Evolutionary conservation across 805 yeast genomes (phyloP).

Genomic region (Wickerhamomyces bovis): DNA sequence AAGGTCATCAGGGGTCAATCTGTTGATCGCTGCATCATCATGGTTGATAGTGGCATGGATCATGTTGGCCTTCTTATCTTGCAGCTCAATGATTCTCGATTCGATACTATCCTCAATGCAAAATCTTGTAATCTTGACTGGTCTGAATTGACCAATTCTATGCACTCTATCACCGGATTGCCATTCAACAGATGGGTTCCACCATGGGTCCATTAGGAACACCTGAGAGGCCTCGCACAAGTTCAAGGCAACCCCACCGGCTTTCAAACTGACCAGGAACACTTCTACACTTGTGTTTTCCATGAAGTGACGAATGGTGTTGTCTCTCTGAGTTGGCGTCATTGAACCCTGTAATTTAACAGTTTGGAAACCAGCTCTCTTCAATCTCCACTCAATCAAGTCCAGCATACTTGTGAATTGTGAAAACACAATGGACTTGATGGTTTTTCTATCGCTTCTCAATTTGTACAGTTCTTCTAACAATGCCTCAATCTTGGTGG

Average conservation of each 20-base stretch:
- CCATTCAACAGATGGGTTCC: conserved; percentile 99
- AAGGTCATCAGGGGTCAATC: conserved; percentile 88
- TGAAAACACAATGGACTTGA: conserved; percentile 93
- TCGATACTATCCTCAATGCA: conserved; percentile 97
- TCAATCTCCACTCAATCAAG: conserved; percentile 90
- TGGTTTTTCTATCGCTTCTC: conserved; percentile 80
- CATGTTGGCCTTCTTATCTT: conserved; percentile 97
- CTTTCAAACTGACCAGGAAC: conserved; percentile 88
- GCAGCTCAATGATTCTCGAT: conserved; percentile 90
- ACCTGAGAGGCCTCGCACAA: conserved; percentile 97
- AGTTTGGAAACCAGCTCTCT: conserved; percentile 91
- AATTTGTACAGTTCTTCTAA: conserved; percentile 87
- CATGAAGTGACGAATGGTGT: conserved; percentile 87
- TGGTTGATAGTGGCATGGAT: conserved; percentile 92
- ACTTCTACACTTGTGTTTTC: conserved; percentile 89
- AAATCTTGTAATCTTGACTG: conserved; percentile 86
- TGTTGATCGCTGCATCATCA: conserved; percentile 84
- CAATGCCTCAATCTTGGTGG: conserved; percentile 94
- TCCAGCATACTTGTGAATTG: conserved; percentile 97
- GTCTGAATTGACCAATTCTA: conserved; percentile 93
- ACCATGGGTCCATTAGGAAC: conserved; percentile 96
- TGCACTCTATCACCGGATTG: conserved; percentile 98
- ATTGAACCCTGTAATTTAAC: conserved; percentile 94
- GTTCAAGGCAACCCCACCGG: conserved; percentile 98
- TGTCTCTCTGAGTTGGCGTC: conserved; percentile 94